Evolutionary conservation across 805 yeast species (phyloP).

Genomic region (Pichia sporocuriosa): DNA sequence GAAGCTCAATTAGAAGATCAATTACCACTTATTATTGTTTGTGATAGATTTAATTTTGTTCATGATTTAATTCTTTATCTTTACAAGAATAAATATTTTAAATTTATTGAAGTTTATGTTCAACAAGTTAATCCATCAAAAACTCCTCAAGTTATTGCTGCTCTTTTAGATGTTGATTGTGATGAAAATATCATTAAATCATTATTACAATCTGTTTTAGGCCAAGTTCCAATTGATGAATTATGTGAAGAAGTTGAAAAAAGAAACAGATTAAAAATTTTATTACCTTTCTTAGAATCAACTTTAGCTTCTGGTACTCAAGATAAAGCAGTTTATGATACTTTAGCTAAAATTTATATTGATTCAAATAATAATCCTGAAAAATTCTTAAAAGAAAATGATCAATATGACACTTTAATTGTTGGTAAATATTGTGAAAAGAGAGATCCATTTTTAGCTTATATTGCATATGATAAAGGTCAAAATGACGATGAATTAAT

Average conservation of each 20-base stretch:
- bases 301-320: slow-evolving; percentile 76
- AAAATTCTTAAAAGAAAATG: slow-evolving; percentile 87
- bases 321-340: slow-evolving; percentile 88
- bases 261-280: slow-evolving; percentile 86
- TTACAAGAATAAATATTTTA: slow-evolving; percentile 92
- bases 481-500: slow-evolving; percentile 83
- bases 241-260: slow-evolving; percentile 93
- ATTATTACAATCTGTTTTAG: slow-evolving; percentile 76
- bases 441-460: slow-evolving; percentile 97
- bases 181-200: slow-evolving; percentile 83
- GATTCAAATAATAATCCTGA: slow-evolving; percentile 98
- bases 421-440: slow-evolving; percentile 98
- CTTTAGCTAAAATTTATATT: slow-evolving; percentile 94
- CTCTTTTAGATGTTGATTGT: slow-evolving; percentile 93
- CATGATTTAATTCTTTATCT: slow-evolving; percentile 90
- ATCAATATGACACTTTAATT: slow-evolving; percentile 81
- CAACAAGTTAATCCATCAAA: slow-evolving; percentile 95
- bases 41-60: slow-evolving; percentile 85
- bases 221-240: slow-evolving; percentile 88
- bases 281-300: slow-evolving; percentile 89
- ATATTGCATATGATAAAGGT: slow-evolving; percentile 96
- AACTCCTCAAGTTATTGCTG: slow-evolving; percentile 96
- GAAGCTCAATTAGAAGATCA: slow-evolving; percentile 93
- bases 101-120: slow-evolving; percentile 95
- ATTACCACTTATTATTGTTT: slow-evolving; percentile 90